phyloP scores from a whole-genome alignment of 2,329 filamentous ascomycete species.

The Ceratocystis cubensis region DNA sequence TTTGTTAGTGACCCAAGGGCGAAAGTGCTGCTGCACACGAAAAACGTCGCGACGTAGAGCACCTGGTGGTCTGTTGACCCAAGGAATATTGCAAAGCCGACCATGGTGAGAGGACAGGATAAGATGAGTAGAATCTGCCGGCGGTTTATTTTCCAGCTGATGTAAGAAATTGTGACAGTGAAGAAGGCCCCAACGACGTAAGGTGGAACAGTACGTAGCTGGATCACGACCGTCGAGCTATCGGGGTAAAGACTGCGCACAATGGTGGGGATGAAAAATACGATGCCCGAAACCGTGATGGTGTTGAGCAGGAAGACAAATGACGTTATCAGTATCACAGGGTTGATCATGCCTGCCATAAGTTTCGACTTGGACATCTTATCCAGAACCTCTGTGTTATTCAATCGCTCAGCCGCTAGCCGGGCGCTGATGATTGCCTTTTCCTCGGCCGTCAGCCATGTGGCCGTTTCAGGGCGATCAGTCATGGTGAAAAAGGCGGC shows the following conservation, averaged over 20 bases:
- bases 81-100: conserved; percentile 53
- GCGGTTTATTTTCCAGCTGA: conserved; percentile 44
- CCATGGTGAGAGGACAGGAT: conserved; percentile 45
- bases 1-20: conserved; percentile 49
- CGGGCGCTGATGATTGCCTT: conserved; percentile 54
- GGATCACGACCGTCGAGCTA: conserved; percentile 44
- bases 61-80: conserved; percentile 35
- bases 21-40: conserved; percentile 49
- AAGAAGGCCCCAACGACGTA: conserved; percentile 52
- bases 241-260: conserved; percentile 51
- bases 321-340: conserved; percentile 41
- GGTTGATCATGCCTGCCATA: conserved; percentile 46
- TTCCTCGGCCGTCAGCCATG: conserved; percentile 53
- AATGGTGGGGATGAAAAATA: conserved; percentile 55
- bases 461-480: conserved; percentile 54
- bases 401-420: conserved; percentile 53
- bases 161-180: conserved; percentile 42
- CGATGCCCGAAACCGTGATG: conserved; percentile 53
- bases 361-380: conserved; percentile 46
- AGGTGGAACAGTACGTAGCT: conserved; percentile 52
- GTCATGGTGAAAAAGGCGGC: conserved; percentile 53
- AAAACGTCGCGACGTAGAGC: conserved; percentile 51
- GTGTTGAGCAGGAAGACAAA: conserved; percentile 53
- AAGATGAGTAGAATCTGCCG: conserved; percentile 45
- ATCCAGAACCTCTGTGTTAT: conserved; percentile 47